These are phyloP conservation scores for Phyllosticta ampelicida DNA, from an alignment of 2,329 filamentous ascomycete genomes.

Conservation along the genomic window DNA sequence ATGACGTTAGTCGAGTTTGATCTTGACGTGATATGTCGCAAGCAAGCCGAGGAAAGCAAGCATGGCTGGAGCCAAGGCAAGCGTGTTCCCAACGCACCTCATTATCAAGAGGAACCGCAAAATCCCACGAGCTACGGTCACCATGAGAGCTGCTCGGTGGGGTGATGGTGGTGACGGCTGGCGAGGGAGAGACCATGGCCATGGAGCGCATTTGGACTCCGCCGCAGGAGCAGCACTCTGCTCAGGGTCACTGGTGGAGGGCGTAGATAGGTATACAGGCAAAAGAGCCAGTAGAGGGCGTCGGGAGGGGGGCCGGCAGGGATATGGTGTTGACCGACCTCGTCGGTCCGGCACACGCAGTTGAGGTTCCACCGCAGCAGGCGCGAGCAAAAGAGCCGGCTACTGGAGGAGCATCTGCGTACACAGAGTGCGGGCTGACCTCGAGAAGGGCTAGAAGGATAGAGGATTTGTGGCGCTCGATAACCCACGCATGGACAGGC, in stretches of 20 bases:
- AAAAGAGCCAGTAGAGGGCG: constrained; percentile 1
- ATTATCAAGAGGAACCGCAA: constrained; percentile 27
- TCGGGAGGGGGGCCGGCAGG: constrained; percentile 7
- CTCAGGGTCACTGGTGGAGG: background rate
- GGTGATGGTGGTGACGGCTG: constrained; percentile 24
- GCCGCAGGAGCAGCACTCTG: background rate
- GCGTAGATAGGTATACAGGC: background rate
- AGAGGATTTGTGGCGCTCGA: background rate
- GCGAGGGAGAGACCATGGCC: constrained; percentile 9
- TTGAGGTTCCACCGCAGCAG: background rate
- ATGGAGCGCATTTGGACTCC: background rate
- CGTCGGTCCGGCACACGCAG: background rate
- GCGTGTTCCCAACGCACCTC: constrained; percentile 21
- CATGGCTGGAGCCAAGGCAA: constrained; percentile 13
- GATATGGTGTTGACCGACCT: background rate
- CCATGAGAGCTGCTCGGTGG: constrained; percentile 32
- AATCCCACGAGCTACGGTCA: constrained; percentile 26
- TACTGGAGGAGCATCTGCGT: background rate
- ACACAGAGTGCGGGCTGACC: background rate
- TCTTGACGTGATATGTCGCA: constrained; percentile 16
- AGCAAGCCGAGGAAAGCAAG: constrained; percentile 9
- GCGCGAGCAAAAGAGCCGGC: background rate
- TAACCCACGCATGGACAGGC: background rate
- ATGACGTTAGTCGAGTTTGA: constrained; percentile 5
- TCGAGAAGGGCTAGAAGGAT: background rate